A percentile compares a stretch with the other conserved stretches of the same genome.
Evolutionary conservation across 2,329 filamentous ascomycete species (phyloP).

Genomic region (Monilinia laxa): DNA sequence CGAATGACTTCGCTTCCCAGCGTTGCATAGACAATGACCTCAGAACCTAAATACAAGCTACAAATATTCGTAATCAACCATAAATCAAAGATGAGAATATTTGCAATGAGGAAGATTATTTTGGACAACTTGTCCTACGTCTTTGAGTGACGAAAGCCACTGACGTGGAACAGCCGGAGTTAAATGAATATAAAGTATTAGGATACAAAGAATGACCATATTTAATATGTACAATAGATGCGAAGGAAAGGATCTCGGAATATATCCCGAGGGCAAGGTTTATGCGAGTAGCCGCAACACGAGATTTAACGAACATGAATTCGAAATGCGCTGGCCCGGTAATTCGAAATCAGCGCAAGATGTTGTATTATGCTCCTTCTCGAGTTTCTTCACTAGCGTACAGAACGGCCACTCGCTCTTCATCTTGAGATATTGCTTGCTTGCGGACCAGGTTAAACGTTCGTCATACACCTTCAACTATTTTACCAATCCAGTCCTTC

Average conservation of each 20-base stretch:
- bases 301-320: neutral
- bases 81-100: neutral
- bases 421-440: neutral
- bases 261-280: neutral
- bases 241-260: neutral
- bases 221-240: neutral
- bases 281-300: neutral
- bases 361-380: neutral
- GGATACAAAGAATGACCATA: neutral
- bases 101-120: neutral
- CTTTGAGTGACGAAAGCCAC: no score
- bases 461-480: slow-evolving; percentile 26
- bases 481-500: slow-evolving; percentile 40
- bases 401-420: neutral
- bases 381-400: neutral
- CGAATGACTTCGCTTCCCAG: neutral
- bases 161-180: neutral
- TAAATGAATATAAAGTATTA: neutral
- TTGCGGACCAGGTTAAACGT: neutral
- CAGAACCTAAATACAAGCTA: neutral
- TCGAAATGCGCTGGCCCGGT: neutral
- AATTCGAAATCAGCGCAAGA: neutral
- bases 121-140: neutral
- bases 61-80: neutral
- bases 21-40: no score